phyloP scores from a whole-genome alignment of 2,329 filamentous ascomycete species.

The Geoglossum cookeanum region DNA sequence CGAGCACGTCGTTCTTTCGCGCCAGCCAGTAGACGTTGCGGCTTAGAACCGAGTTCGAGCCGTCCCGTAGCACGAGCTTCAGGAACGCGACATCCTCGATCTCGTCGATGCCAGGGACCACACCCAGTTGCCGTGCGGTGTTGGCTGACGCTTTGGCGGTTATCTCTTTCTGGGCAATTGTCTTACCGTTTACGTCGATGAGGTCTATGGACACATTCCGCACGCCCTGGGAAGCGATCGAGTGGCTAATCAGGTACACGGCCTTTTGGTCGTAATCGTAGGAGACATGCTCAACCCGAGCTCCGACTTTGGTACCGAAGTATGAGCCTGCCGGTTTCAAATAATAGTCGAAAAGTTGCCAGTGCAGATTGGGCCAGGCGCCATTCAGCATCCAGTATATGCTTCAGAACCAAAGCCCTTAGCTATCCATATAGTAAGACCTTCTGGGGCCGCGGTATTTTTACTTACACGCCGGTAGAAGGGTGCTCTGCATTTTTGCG shows the following conservation, averaged over 20 bases:
- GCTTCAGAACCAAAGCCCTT: conserved; percentile 1
- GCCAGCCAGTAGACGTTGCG: conserved; percentile 43
- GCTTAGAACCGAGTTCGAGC: conserved; percentile 22
- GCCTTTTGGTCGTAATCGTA: conserved; percentile 31
- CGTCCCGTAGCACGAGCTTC: conserved; percentile 27
- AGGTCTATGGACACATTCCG: conserved; percentile 31
- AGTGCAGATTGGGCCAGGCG: conserved; percentile 45
- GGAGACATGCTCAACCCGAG: conserved; percentile 31
- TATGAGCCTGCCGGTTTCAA: conserved; percentile 37
- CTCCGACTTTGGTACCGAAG: conserved; percentile 36
- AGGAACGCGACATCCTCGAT: conserved; percentile 30
- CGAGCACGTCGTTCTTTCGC: conserved; percentile 26
- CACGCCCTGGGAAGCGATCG: conserved; percentile 20
- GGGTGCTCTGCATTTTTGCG: conserved; percentile 31
- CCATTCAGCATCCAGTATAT: conserved; percentile 52
- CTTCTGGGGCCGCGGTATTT: neutral
- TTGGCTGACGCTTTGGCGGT: conserved; percentile 25
- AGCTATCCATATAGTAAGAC: neutral
- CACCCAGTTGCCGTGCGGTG: conserved; percentile 21
- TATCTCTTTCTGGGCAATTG: conserved; percentile 19
- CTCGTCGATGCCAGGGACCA: conserved; percentile 16
- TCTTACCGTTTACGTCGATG: conserved; percentile 28
- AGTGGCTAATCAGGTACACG: conserved; percentile 37
- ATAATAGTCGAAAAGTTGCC: conserved; percentile 47
- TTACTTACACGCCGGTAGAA: conserved; percentile 33